Percentiles rank a stretch among this genome's conserved stretches.
Conservation (phyloP, 805 yeast species). For the Saccharomycopsis fermentans region DNA sequence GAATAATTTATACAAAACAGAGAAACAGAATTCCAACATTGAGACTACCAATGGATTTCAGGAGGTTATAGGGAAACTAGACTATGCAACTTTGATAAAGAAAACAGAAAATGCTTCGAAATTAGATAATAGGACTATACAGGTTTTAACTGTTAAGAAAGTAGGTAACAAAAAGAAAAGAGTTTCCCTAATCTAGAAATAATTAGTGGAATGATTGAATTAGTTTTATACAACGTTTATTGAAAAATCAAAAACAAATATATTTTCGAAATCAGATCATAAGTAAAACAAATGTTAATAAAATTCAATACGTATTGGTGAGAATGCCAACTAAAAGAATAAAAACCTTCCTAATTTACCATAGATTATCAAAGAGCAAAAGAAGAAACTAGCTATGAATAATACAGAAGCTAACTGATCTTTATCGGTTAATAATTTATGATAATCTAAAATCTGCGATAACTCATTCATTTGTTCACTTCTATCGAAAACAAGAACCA, state of each 20-base stretch:
- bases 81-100: background rate
- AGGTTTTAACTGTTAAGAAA: background rate
- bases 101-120: background rate
- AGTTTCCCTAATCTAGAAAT: background rate
- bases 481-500: constrained; percentile 18
- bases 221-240: background rate
- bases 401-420: constrained; percentile 32
- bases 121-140: background rate
- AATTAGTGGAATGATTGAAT: background rate
- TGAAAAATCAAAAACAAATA: background rate
- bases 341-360: constrained; percentile 60
- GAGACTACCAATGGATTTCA: constrained; percentile 1
- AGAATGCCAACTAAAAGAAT: constrained; percentile 21
- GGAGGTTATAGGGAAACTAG: constrained; percentile 1
- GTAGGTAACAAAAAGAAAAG: background rate
- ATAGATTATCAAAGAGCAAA: constrained; percentile 53
- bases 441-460: background rate
- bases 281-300: background rate
- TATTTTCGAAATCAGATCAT: background rate
- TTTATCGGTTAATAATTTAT: background rate
- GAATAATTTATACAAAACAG: background rate
- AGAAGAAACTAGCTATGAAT: constrained; percentile 55
- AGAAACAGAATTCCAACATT: background rate
- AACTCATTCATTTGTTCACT: constrained; percentile 6
- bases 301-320: background rate